Percentiles rank a stretch among this genome's conserved stretches.
Evolutionary conservation across 2,329 filamentous ascomycete species (phyloP).

Genomic region (Saccharata proteae): DNA sequence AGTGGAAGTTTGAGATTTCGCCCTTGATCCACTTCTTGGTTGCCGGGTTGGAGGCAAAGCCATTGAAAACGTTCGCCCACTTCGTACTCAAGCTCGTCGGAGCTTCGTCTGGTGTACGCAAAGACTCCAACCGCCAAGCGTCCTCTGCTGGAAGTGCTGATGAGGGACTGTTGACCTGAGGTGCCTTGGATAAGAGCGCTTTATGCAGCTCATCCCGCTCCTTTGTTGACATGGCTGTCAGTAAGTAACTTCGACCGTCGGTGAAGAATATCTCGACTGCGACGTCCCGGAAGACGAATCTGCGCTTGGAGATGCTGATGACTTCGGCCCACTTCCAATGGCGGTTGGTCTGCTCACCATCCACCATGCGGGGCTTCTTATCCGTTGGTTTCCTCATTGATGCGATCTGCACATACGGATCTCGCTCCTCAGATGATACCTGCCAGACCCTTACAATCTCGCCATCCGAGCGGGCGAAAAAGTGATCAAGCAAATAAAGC

Average conservation of each 20-base stretch:
- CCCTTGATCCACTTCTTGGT: conserved; percentile 86
- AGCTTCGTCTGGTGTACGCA: conserved; percentile 54
- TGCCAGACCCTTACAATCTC: conserved; percentile 97
- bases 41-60: conserved; percentile 67
- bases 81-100: conserved; percentile 67
- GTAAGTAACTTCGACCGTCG: conserved; percentile 85
- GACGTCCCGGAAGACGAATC: conserved; percentile 90
- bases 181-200: conserved; percentile 66
- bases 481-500: conserved; percentile 90
- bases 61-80: conserved; percentile 84
- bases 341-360: conserved; percentile 65
- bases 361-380: conserved; percentile 22
- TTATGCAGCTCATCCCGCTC: conserved; percentile 70
- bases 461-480: conserved; percentile 87
- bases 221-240: conserved; percentile 66
- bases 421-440: conserved; percentile 80
- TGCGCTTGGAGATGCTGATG: conserved; percentile 87
- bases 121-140: conserved; percentile 78
- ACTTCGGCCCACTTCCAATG: conserved; percentile 93
- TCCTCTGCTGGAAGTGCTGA: conserved; percentile 70
- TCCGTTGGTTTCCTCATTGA: conserved; percentile 43
- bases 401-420: conserved; percentile 91
- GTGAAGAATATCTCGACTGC: conserved; percentile 97
- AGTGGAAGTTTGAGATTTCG: conserved; percentile 97
- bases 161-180: conserved; percentile 61